These are phyloP conservation scores for Alloascoidea africana DNA, from an alignment of 805 yeast genomes.

Conservation along the genomic window DNA sequence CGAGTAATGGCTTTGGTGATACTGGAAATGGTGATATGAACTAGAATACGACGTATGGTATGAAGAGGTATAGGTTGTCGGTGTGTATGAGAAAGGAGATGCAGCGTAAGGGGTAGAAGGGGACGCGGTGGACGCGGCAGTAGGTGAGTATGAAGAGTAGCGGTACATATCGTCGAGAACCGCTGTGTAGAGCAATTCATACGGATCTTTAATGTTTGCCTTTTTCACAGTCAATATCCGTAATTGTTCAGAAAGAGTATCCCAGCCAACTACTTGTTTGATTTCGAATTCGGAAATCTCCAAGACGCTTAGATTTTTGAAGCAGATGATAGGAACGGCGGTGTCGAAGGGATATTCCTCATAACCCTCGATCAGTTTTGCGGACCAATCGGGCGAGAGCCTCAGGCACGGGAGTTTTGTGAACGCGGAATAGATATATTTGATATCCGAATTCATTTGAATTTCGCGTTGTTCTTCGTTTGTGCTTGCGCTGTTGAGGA, in stretches of 20 bases:
- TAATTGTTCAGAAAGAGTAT: slow-evolving; percentile 34
- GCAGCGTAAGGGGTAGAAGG: slow-evolving; percentile 4
- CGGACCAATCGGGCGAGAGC: slow-evolving; percentile 42
- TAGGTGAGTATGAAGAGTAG: slow-evolving; percentile 24
- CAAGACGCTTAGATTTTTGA: slow-evolving; percentile 45
- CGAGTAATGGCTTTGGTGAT: slow-evolving; percentile 6
- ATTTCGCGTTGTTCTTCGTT: slow-evolving; percentile 9
- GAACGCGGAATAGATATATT: slow-evolving; percentile 45
- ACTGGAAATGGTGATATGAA: slow-evolving; percentile 3
- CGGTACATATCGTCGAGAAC: slow-evolving; percentile 35
- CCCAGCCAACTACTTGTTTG: slow-evolving; percentile 55
- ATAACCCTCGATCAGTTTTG: slow-evolving; percentile 40
- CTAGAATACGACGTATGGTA: slow-evolving; percentile 3
- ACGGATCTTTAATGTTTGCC: slow-evolving; percentile 32
- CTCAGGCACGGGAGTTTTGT: slow-evolving; percentile 51
- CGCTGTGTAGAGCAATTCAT: slow-evolving; percentile 30
- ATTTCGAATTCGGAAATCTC: slow-evolving; percentile 48
- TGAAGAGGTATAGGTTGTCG: not conserved
- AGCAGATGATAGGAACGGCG: slow-evolving; percentile 45
- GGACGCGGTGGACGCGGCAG: too few species aligned
- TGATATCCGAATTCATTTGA: slow-evolving; percentile 19
- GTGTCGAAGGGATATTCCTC: slow-evolving; percentile 64
- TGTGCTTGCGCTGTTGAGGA: slow-evolving; percentile 6
- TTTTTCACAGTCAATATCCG: slow-evolving; percentile 39
- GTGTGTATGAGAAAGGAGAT: not conserved